Base-by-base conservation (phyloP, 345 rosid species). In the Sonneratia alba region DNA sequence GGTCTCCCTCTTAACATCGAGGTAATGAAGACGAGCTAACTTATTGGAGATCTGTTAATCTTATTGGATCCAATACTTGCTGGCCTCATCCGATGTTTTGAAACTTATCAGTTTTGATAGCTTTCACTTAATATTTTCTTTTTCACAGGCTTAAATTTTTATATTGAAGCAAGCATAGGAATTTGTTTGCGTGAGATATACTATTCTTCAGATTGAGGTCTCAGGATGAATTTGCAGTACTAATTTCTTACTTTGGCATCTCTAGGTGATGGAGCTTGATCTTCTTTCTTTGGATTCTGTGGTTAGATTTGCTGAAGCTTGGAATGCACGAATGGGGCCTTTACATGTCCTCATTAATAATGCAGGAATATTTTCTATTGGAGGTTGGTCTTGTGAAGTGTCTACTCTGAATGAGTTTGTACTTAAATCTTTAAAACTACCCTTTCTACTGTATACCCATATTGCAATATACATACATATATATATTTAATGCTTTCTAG, bases 311-410 rank as follows among this genome's bases (percentile, higher is more conserved):
- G 83, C 95, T 65, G 84, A 83, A 48, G 76, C 83, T 5, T 94
- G 96, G 95, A 94, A 91, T 76, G 81, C 85, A 0, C 82, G 88
- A 36, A 73, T 68, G 43, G 79, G 79, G 18, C 97, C 97, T 75
- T 78, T 95, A 82, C 91, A 94, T 71, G 91, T 87, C 81, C 89
- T 94, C 48, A 88, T 94, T 47, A 91, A 94, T 76, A 94, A 91
- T 76, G 98, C 98, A 1, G 98, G 97, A 40, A 90, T 94, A 71
- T 94, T 91, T 83, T 84, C 99, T 36, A 91, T 94, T 67, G 95
- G 97, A 88, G 97, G 98, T 91, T 73, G 9, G 87, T 66, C 14
- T 51, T 69, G 69, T 77, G 24, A 19, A 51, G 36, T 21, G 63
- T 47, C 43, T 51, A 6, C 14, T 21, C 51, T 47, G 15, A 13